These are phyloP conservation scores for Cydonia oblonga DNA, from an alignment of 331 rosid genomes.

Conservation along the genomic window DNA sequence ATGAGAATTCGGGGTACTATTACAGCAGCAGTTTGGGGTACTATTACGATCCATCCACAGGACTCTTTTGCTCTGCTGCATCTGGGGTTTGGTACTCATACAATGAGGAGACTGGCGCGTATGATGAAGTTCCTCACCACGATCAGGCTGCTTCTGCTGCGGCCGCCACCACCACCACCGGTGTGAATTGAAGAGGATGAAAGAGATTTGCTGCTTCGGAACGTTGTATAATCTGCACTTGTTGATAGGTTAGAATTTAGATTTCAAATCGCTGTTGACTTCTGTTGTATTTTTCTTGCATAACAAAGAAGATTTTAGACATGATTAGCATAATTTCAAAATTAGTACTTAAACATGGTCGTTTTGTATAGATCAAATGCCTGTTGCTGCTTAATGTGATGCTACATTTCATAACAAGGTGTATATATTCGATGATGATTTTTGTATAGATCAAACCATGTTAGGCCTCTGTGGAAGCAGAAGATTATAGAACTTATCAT, in stretches of 20 bases:
- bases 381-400: background rate
- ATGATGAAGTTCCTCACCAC: conserved; percentile 33
- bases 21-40: conserved; percentile 19
- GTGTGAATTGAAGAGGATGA: too few relatives aligned
- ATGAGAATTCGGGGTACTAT: conserved; percentile 24
- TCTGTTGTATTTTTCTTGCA: background rate
- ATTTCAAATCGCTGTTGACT: background rate
- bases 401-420: background rate
- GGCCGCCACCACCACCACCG: background rate
- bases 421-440: background rate
- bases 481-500: conserved; percentile 85
- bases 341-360: background rate
- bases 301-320: background rate
- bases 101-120: conserved; percentile 51
- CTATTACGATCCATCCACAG: conserved; percentile 21
- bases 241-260: background rate
- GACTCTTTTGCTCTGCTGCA: conserved; percentile 66
- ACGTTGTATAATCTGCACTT: background rate
- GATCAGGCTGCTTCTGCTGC: conserved; percentile 15
- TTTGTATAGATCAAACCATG: conserved; percentile 48
- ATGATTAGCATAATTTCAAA: background rate
- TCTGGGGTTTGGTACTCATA: conserved; percentile 82
- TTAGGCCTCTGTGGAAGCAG: conserved; percentile 87
- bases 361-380: too few relatives aligned
- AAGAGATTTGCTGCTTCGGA: too few relatives aligned